Conservation (phyloP, 768 basidiomycete genomes). For the Boletellus ananiceps region DNA sequence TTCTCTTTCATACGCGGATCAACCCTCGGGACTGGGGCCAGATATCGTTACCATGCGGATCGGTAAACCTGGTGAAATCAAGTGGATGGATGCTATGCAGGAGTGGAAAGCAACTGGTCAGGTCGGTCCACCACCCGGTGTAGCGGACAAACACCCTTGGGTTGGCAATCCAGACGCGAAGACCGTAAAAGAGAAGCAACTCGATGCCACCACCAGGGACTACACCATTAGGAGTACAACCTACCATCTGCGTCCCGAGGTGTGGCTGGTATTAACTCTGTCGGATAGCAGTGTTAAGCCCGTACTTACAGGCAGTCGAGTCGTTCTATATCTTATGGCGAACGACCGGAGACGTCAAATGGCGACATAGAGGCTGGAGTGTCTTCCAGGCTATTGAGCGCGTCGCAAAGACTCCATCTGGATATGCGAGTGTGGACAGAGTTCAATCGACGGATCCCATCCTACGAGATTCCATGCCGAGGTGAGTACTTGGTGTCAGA, state of each 20-base stretch:
- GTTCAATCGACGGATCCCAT: slow-evolving; percentile 42
- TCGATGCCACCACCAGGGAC: slow-evolving; percentile 40
- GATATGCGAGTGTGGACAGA: slow-evolving; percentile 55
- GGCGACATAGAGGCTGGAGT: slow-evolving; percentile 68
- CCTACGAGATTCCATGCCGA: slow-evolving; percentile 64
- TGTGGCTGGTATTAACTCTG: slow-evolving; percentile 24
- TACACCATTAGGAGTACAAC: slow-evolving; percentile 43
- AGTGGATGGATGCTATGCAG: slow-evolving; percentile 35
- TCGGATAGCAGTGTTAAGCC: background rate
- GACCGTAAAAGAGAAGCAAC: slow-evolving; percentile 17
- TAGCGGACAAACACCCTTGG: slow-evolving; percentile 36
- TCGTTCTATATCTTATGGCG: slow-evolving; percentile 70
- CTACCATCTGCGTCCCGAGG: slow-evolving; percentile 72
- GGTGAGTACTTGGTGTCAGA: slow-evolving; percentile 40
- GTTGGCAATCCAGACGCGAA: slow-evolving; percentile 20
- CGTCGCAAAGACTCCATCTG: slow-evolving; percentile 51
- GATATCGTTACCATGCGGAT: slow-evolving; percentile 45
- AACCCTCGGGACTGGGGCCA: slow-evolving; percentile 62
- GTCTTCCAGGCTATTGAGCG: slow-evolving; percentile 65
- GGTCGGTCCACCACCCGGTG: slow-evolving; percentile 49
- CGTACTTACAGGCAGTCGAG: slow-evolving; percentile 54
- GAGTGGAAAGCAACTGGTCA: slow-evolving; percentile 46
- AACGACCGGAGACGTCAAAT: slow-evolving; percentile 58
- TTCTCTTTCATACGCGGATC: slow-evolving; percentile 67
- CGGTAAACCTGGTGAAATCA: slow-evolving; percentile 20